Base-by-base conservation (phyloP, 345 rosid genomes). In the Dipteronia dyeriana region DNA sequence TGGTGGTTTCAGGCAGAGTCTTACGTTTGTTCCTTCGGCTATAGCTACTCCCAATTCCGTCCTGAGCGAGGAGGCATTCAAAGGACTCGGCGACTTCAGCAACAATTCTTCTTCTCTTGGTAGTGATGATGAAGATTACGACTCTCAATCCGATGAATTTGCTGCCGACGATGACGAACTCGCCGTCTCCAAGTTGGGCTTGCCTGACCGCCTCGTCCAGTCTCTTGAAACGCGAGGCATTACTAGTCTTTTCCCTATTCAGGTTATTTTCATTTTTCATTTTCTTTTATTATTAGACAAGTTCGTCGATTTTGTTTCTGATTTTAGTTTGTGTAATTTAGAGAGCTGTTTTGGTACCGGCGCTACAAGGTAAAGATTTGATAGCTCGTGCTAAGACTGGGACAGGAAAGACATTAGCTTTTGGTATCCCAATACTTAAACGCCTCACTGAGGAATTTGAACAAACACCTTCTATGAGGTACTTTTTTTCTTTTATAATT, bases 351-450 rank as follows among this genome's bases (percentile, higher is more conserved):
- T 75, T 94, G 31, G 75, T 82, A 54, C 99, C 99, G 12, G 98
- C 98, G 2, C 86, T 96, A 7, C 80, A 96, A 89, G 98, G 98
- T 60, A 85, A 91, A 60, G 99, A 96, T 57, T 71, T 96, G 61
- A 96, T 96, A 77, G 98, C 95, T 84, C 97, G 99, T 83, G 99
- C 99, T 2, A 94, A 94, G 88, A 96, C 99, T 38, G 98, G 99
- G 76, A 96, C 99, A 25, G 99, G 99, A n/a, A 96, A 96, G 92
- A 96, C 98, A 26, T 82, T 96, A 79, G 99, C 99, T 72, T 96
- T 96, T 53, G 99, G 98, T 38, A 94, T 96, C 49, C 99, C 98
- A 9, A 92, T 96, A 66, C 82, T 96, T 49, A 96, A 96, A 84
- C 84, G 82, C 7, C 91, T 96, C 65, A 94, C 95, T 59, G 95